These are phyloP conservation scores for Backusella sp. DNA, from an alignment of 192 early-diverging fungal genomes.

Conservation along the genomic window DNA sequence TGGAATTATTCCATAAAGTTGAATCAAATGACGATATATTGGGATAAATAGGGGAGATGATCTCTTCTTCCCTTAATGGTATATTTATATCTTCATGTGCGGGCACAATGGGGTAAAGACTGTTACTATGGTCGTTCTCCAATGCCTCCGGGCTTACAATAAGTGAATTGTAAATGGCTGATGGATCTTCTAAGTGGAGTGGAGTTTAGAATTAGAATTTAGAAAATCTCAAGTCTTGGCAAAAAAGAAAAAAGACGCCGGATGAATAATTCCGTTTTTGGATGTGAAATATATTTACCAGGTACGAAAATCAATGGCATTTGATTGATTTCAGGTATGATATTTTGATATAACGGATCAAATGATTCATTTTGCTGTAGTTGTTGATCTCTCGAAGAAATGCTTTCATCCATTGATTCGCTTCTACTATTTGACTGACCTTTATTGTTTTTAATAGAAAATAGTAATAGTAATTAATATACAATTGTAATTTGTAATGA, in stretches of 20 bases:
- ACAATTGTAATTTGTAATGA: neutral
- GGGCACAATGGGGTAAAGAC: neutral
- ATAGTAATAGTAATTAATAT: neutral
- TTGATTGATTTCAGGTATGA: neutral
- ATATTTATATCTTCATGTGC: neutral
- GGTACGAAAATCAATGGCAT: neutral
- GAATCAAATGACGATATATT: neutral
- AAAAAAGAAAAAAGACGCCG: neutral
- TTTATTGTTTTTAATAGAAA: neutral
- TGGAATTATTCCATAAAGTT: neutral
- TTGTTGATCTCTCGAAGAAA: conserved; percentile 15
- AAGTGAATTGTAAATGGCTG: neutral
- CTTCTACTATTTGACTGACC: conserved; percentile 3
- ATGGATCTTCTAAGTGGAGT: neutral
- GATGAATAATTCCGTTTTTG: neutral
- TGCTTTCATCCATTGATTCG: conserved; percentile 7
- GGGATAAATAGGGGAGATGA: neutral
- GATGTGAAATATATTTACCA: neutral
- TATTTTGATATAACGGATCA: conserved; percentile 13
- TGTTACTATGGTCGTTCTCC: neutral
- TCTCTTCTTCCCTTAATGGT: neutral
- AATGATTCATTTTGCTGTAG: conserved; percentile 13
- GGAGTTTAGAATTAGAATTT: neutral
- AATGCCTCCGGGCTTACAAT: neutral
- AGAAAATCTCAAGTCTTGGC: conserved; percentile 5